These are phyloP conservation scores for Ascochyta koolunga DNA, from an alignment of 2,329 filamentous ascomycete genomes.

Conservation along the genomic window DNA sequence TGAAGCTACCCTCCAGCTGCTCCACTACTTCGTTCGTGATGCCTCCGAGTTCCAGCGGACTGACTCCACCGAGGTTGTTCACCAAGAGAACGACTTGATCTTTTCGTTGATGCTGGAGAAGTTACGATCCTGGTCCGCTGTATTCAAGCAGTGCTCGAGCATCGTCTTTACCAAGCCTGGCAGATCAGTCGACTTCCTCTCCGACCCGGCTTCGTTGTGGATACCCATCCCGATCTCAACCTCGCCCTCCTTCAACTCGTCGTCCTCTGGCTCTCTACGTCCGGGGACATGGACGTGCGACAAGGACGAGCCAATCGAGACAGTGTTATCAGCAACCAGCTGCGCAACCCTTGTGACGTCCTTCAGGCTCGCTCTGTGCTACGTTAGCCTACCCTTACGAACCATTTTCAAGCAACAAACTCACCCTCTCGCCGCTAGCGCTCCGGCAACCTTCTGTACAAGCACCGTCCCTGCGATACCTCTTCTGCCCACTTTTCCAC, in stretches of 20 bases:
- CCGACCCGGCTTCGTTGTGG: conserved; percentile 67
- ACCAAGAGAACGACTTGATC: conserved; percentile 72
- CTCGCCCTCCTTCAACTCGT: conserved; percentile 65
- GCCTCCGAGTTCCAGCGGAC: conserved; percentile 72
- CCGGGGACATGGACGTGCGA: conserved; percentile 95
- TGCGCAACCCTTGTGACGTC: conserved; percentile 76
- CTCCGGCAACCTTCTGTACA: conserved; percentile 89
- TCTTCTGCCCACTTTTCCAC: conserved; percentile 89
- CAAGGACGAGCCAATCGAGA: conserved; percentile 84
- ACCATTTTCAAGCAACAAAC: conserved; percentile 16
- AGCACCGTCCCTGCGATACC: conserved; percentile 91
- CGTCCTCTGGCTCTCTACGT: conserved; percentile 63
- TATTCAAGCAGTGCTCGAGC: conserved; percentile 68
- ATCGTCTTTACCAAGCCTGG: conserved; percentile 61
- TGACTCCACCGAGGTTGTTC: conserved; percentile 78
- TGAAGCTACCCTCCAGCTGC: conserved; percentile 64
- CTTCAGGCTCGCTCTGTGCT: conserved; percentile 58
- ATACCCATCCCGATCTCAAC: conserved; percentile 77
- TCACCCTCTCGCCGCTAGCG: conserved; percentile 74
- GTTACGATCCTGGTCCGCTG: conserved; percentile 69
- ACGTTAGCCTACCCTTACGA: conserved; percentile 10
- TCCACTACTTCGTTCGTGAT: conserved; percentile 71
- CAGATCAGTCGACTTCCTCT: conserved; percentile 51
- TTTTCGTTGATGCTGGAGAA: conserved; percentile 67
- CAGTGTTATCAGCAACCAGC: conserved; percentile 74